phyloP scores from a whole-genome alignment of 2,329 filamentous ascomycete genomes.

The Colletotrichum cereale region DNA sequence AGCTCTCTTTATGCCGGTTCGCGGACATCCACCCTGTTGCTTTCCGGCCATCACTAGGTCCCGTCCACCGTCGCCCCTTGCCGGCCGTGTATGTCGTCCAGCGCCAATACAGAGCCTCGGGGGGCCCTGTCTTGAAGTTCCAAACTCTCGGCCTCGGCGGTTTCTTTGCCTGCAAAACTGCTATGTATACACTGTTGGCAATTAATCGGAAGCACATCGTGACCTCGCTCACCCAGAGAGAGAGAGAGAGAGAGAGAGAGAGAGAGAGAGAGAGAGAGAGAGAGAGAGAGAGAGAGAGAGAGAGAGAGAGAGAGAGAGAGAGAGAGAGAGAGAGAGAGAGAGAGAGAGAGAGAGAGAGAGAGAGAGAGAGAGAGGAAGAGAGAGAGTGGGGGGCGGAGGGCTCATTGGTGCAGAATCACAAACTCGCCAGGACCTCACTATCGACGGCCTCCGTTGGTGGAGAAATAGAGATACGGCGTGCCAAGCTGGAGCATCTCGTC shows the following conservation, averaged over 20 bases:
- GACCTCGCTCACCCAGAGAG: not conserved
- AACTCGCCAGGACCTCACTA: constrained; percentile 1
- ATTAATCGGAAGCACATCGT: constrained; percentile 22
- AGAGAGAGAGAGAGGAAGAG: too few relatives aligned
- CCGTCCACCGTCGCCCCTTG: constrained; percentile 17
- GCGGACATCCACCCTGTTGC: not conserved
- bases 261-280: too few relatives aligned
- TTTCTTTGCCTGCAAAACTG: constrained; percentile 8
- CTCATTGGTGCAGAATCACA: constrained; percentile 25
- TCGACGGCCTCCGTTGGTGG: constrained; percentile 33
- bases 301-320: too few relatives aligned
- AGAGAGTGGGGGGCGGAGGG: not conserved
- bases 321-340: too few relatives aligned
- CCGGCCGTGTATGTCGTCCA: not conserved
- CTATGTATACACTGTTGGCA: constrained; percentile 11
- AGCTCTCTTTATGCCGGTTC: not conserved
- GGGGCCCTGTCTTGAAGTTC: constrained; percentile 11
- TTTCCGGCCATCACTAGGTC: constrained; percentile 14
- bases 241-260: too few relatives aligned
- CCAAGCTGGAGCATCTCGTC: constrained; percentile 21
- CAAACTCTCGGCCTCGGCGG: not conserved
- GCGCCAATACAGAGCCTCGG: constrained; percentile 10
- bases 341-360: too few relatives aligned
- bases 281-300: too few relatives aligned
- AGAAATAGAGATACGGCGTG: constrained; percentile 27